Base-by-base conservation (phyloP, 805 yeast species). In the Wickerhamomyces alni region DNA sequence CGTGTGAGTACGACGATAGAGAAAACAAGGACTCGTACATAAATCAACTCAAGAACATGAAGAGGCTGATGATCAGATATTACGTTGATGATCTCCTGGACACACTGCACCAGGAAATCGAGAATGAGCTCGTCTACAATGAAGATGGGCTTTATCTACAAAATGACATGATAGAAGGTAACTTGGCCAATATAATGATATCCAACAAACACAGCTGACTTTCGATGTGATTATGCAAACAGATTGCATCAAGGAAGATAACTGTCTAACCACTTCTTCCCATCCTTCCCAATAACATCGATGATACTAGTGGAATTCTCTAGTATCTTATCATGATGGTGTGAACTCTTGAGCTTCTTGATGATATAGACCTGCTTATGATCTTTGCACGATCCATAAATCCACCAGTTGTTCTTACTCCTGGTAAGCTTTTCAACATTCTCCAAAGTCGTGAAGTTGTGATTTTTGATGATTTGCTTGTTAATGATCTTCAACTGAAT, bases 341-440 rank as follows among this genome's bases (percentile, higher is more conserved):
- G 24, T 17, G 33, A 42, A 22, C 33, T 33, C 36, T 39, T 43
- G 43, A 46, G 44, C 37, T 43, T 52, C 36, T 50, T 52, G 10
- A 50, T 16, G 5, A 52, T 48, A 28, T 47, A 34, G 7, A 51
- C 41, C 3, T 35, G 36, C 7, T 39, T 39, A 1, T 29, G 33
- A 1, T 32, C 17, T n/a, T 37, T 35, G 5, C 29, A 21, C 19
- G 40, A 30, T 19, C 43, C 41, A 31, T 46, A 51, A 7, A 50
- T 38, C 57, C 57, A 54, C 59, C 59, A 54, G 2, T 54, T 54
- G 33, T 47, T 47, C 21, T 42, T 43, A 9, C 47, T 44, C 7
- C 49, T 40, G 17, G 37, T 40, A 10, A 54, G 38, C 27, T 37
- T 48, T 29, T 54, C 59, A 12, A 39, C 24, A 21, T 21, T 21